Evolutionary conservation across 2,329 filamentous ascomycete species (phyloP).

Genomic region (Purpureocillium takamizusanense): DNA sequence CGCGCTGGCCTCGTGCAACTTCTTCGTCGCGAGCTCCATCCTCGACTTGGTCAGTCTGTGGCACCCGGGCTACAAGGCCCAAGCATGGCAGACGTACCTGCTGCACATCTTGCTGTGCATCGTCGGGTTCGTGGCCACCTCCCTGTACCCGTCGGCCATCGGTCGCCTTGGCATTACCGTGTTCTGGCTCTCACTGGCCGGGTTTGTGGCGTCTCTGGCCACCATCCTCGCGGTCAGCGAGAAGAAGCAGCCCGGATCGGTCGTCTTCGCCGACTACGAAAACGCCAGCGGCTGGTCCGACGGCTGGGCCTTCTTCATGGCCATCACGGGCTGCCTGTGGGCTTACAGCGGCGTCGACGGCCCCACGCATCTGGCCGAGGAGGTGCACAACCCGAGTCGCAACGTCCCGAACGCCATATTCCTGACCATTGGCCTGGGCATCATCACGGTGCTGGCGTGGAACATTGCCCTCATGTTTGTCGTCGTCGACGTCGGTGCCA

Average conservation of each 20-base stretch:
- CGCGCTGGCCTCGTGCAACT: slow-evolving; percentile 14
- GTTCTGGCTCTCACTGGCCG: slow-evolving; percentile 12
- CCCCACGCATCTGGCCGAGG: slow-evolving; percentile 13
- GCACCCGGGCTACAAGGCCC: slow-evolving; percentile 9
- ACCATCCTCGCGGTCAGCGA: slow-evolving; percentile 12
- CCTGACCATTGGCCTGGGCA: slow-evolving; percentile 12
- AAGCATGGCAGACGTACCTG: slow-evolving; percentile 15
- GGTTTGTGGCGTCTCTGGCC: slow-evolving; percentile 13
- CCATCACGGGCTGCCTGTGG: slow-evolving; percentile 14
- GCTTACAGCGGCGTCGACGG: slow-evolving; percentile 13
- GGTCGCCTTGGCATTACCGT: slow-evolving; percentile 13
- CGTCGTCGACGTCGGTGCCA: slow-evolving; percentile 12
- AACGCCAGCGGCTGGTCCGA: slow-evolving; percentile 16
- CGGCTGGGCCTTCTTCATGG: slow-evolving; percentile 14
- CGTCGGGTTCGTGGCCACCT: slow-evolving; percentile 11
- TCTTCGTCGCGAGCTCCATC: slow-evolving; percentile 14
- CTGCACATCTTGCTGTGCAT: slow-evolving; percentile 14
- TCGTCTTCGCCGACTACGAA: slow-evolving; percentile 12
- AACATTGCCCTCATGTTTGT: slow-evolving; percentile 16
- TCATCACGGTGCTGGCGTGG: slow-evolving; percentile 13
- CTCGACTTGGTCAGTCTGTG: slow-evolving; percentile 12
- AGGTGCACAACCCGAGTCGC: slow-evolving; percentile 15
- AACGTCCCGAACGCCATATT: slow-evolving; percentile 16
- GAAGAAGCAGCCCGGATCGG: slow-evolving; percentile 8
- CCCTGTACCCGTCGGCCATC: slow-evolving; percentile 12